Percentiles rank a stretch among this genome's conserved stretches.
These are phyloP conservation scores for Rubia tinctorum DNA, from an alignment of 305 asterid species.

Conservation along the genomic window DNA sequence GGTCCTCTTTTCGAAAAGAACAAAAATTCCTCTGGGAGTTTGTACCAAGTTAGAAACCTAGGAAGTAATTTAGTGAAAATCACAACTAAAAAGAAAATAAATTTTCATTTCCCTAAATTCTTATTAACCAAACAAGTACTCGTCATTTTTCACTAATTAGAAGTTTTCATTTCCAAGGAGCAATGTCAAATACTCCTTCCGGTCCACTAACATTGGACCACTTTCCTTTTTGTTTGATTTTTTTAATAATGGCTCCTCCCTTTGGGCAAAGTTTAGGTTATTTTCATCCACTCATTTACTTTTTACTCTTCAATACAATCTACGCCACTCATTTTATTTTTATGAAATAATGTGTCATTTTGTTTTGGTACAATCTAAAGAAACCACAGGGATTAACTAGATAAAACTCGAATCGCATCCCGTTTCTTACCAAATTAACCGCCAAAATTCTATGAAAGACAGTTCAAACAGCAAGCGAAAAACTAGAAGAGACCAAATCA, in stretches of 20 bases:
- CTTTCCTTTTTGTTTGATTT: too few relatives aligned
- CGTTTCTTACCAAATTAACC: not conserved
- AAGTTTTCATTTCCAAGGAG: not conserved
- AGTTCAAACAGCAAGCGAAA: not conserved
- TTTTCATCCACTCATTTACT: too few relatives aligned
- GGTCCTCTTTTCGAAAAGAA: not conserved
- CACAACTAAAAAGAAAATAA: not conserved
- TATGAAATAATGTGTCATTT: too few relatives aligned
- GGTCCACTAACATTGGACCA: too few relatives aligned
- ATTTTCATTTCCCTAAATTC: not conserved
- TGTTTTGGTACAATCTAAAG: too few relatives aligned
- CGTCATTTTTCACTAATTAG: not conserved
- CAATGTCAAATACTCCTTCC: too few relatives aligned
- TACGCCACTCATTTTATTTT: too few relatives aligned
- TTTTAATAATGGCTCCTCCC: too few relatives aligned
- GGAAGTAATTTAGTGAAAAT: not conserved
- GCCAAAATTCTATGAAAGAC: not conserved
- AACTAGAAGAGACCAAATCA: not conserved
- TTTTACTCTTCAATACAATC: too few relatives aligned
- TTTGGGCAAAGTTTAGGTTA: too few relatives aligned
- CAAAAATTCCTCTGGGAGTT: not conserved
- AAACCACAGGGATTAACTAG: too few relatives aligned
- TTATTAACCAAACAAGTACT: not conserved
- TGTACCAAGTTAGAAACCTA: not conserved
- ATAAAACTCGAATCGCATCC: not conserved